Conservation (phyloP, 805 yeast species). For the Kazachstania bromeliacearum region DNA sequence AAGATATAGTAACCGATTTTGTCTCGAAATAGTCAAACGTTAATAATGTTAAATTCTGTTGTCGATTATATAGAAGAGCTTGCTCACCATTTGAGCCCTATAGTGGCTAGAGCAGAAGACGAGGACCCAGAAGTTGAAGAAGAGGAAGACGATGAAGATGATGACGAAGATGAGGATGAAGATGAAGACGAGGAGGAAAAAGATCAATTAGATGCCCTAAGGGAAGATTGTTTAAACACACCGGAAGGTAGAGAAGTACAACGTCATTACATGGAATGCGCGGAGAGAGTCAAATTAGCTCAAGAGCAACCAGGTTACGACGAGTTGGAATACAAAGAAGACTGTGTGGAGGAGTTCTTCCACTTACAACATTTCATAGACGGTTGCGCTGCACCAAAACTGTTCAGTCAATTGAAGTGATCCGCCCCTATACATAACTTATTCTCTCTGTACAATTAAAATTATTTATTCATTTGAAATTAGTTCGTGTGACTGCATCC, state of each 20-base stretch:
- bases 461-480: no score
- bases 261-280: conserved; percentile 92
- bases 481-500: no score
- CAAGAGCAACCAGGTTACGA: conserved; percentile 79
- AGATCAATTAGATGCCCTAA: conserved; percentile 57
- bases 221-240: conserved; percentile 60
- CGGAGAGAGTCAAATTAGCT: conserved; percentile 85
- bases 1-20: not conserved
- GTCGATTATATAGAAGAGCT: conserved; percentile 46
- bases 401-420: conserved; percentile 79
- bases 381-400: conserved; percentile 84
- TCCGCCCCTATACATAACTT: conserved; percentile 3
- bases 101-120: conserved; percentile 71
- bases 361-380: conserved; percentile 90
- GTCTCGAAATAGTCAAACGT: no score
- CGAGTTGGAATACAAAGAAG: conserved; percentile 78
- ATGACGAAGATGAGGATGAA: conserved; percentile 57
- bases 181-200: conserved; percentile 59
- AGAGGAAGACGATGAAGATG: conserved; percentile 27
- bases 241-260: conserved; percentile 59
- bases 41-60: conserved; percentile 32
- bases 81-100: conserved; percentile 71
- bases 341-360: conserved; percentile 97
- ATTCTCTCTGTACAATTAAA: no score
- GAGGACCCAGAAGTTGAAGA: conserved; percentile 10